Conservation (phyloP, 257 asterid genomes). For the Salvia hispanica region DNA sequence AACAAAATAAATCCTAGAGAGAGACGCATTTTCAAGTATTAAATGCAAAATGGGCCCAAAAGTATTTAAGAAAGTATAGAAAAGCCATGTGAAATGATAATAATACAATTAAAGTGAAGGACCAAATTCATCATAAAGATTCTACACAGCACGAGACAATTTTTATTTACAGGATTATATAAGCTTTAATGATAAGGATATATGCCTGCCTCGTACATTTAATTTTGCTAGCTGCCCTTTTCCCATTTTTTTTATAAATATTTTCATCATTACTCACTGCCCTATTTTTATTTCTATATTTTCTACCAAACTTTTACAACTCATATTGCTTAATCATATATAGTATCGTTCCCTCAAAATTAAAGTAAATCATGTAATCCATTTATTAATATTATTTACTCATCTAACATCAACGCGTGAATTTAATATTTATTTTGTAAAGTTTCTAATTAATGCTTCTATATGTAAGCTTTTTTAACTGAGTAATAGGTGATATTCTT, state of each 20-base stretch:
- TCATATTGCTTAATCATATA: too few species aligned
- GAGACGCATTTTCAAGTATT: not conserved
- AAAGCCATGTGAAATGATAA: slow-evolving; percentile 36
- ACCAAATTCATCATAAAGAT: slow-evolving; percentile 35
- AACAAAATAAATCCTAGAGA: too few species aligned
- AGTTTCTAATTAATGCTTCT: too few species aligned
- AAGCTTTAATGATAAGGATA: slow-evolving; percentile 23
- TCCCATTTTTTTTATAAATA: slow-evolving; percentile 16
- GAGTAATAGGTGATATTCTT: too few species aligned
- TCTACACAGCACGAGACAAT: slow-evolving; percentile 36
- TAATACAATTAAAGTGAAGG: slow-evolving; percentile 26
- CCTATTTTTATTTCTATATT: not conserved
- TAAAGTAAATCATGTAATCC: too few species aligned
- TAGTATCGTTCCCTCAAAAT: too few species aligned
- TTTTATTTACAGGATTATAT: slow-evolving; percentile 24
- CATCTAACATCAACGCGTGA: too few species aligned
- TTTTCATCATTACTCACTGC: slow-evolving; percentile 4
- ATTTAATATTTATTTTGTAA: too few species aligned
- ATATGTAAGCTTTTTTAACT: too few species aligned
- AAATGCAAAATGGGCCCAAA: slow-evolving; percentile 29
- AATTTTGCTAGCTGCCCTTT: slow-evolving; percentile 26
- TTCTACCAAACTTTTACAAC: too few species aligned
- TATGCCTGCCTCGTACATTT: not conserved
- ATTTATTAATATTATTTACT: too few species aligned
- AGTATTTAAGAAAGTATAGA: slow-evolving; percentile 20